phyloP scores from a whole-genome alignment of 2,329 filamentous ascomycete species.

The Penicillium sp. region DNA sequence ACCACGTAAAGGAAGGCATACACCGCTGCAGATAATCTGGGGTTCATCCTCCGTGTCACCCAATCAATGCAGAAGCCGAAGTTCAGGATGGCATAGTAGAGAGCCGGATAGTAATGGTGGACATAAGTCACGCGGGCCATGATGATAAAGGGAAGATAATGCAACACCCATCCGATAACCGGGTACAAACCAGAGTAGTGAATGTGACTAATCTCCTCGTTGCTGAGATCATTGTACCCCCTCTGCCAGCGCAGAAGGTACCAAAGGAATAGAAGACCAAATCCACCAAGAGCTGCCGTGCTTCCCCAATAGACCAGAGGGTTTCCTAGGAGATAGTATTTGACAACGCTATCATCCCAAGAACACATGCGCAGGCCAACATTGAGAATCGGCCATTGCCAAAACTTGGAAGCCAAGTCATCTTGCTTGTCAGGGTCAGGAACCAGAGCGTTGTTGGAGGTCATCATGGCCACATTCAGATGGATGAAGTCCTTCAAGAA shows the following conservation, averaged over 20 bases:
- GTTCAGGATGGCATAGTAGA: conserved; percentile 92
- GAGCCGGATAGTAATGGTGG: conserved; percentile 96
- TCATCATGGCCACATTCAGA: conserved; percentile 99
- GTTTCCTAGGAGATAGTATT: conserved; percentile 98
- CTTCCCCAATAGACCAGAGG: conserved; percentile 94
- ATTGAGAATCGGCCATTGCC: conserved; percentile 96
- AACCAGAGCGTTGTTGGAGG: conserved; percentile 96
- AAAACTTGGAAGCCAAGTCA: conserved; percentile 92
- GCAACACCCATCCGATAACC: conserved; percentile 87
- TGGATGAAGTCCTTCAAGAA: conserved; percentile 98
- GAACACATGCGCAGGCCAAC: conserved; percentile 98
- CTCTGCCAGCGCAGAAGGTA: conserved; percentile 95
- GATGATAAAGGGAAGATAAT: conserved; percentile 91
- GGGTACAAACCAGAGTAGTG: conserved; percentile 93
- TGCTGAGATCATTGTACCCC: conserved; percentile 78
- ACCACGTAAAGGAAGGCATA: conserved; percentile 71
- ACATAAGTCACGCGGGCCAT: conserved; percentile 99
- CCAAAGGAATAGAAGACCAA: conserved; percentile 72
- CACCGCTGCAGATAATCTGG: conserved; percentile 62
- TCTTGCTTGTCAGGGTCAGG: conserved; percentile 99
- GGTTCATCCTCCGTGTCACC: conserved; percentile 66
- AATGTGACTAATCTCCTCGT: conserved; percentile 83
- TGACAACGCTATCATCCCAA: conserved; percentile 93
- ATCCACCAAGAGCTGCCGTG: conserved; percentile 71
- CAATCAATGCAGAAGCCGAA: conserved; percentile 89